Evolutionary conservation across 345 rosid genomes (phyloP).

Genomic region (Eutrema japonicum): DNA sequence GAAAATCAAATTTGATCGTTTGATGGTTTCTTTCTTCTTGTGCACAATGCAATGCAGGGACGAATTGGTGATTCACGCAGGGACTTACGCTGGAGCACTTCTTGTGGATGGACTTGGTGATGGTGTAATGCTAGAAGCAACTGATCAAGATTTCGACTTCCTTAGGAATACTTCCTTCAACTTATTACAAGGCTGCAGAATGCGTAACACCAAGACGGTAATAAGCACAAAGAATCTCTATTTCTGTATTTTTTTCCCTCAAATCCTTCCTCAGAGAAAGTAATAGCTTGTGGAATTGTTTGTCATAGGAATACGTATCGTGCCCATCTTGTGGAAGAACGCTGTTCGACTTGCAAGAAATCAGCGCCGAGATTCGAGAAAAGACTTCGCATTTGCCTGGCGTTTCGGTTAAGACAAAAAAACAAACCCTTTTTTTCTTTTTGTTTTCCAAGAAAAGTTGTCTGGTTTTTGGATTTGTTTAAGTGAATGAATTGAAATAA

Average conservation of each 20-base stretch:
- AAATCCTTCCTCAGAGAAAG: not conserved
- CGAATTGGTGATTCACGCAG: constrained; percentile 90
- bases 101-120: constrained; percentile 98
- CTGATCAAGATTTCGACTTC: constrained; percentile 86
- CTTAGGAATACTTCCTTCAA: constrained; percentile 91
- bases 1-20: constrained; percentile 9
- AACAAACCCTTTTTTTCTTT: not conserved
- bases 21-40: constrained; percentile 29
- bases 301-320: constrained; percentile 82
- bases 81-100: constrained; percentile 82
- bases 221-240: constrained; percentile 34
- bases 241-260: not conserved
- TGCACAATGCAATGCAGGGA: constrained; percentile 60
- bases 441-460: not conserved
- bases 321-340: constrained; percentile 99
- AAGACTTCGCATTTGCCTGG: constrained; percentile 97
- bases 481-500: not conserved
- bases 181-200: constrained; percentile 96
- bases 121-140: constrained; percentile 86
- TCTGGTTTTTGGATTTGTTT: not conserved
- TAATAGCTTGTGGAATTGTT: not conserved
- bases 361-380: constrained; percentile 89
- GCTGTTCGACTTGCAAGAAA: constrained; percentile 92
- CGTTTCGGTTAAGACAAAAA: constrained; percentile 66
- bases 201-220: constrained; percentile 98